Percentiles rank a stretch among this genome's conserved stretches.
These are phyloP conservation scores for Epichloe coenophiala DNA, from an alignment of 2,329 filamentous ascomycete species.

Conservation along the genomic window DNA sequence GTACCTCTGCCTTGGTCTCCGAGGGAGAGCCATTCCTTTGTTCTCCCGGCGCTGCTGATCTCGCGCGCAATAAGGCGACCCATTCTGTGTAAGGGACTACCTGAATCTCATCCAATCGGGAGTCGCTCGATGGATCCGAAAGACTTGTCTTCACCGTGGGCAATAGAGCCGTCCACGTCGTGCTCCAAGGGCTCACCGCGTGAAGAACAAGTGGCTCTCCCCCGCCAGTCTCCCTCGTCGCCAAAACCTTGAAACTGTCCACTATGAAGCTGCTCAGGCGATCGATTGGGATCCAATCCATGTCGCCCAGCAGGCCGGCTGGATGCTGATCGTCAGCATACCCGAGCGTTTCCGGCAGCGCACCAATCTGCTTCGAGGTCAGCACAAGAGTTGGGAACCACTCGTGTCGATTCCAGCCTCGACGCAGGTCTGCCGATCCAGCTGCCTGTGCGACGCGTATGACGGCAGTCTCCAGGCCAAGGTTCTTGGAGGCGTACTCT, in stretches of 20 bases:
- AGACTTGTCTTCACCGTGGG: background rate
- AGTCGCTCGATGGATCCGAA: background rate
- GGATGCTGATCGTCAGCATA: background rate
- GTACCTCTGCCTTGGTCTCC: background rate
- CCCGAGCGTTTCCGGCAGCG: conserved; percentile 3
- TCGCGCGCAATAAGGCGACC: background rate
- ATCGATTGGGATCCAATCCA: conserved; percentile 7
- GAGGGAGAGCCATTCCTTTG: background rate
- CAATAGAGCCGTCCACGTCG: conserved; percentile 1
- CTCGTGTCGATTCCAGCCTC: conserved; percentile 4
- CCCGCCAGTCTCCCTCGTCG: background rate
- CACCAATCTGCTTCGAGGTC: conserved; percentile 4
- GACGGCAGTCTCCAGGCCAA: background rate
- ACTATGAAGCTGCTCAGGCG: conserved; percentile 1
- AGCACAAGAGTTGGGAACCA: conserved; percentile 5
- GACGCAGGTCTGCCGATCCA: background rate
- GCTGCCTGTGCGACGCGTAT: conserved; percentile 3
- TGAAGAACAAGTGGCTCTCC: conserved; percentile 1
- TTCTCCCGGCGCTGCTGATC: background rate
- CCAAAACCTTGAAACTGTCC: background rate
- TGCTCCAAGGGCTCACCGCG: conserved; percentile 2
- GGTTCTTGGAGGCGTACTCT: background rate
- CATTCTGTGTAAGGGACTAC: background rate
- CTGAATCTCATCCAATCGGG: background rate
- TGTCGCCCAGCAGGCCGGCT: background rate